Base-by-base conservation (phyloP, 495 filamentous ascomycete species). In the Penicillium paradoxum region DNA sequence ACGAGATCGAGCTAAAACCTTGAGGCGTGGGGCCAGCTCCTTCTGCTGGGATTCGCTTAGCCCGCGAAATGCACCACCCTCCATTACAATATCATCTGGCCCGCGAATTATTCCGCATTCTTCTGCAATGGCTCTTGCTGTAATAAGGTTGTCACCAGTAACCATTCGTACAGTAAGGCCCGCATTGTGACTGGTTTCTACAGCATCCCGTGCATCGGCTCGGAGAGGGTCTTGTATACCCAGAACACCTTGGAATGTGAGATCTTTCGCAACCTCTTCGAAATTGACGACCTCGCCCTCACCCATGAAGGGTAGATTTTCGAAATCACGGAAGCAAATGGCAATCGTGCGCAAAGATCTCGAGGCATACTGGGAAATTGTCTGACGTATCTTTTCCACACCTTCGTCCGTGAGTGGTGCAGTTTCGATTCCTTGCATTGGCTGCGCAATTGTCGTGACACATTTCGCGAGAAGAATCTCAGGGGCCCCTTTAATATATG, bases 151-250 rank as follows among this genome's bases (percentile, higher is more conserved):
- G 68, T 91, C 87, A 32, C 87, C 60, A 14, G 87, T 91, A 37
- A 91, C 87, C 86, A 91, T 90, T 50, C 86, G 82, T 33, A 89
- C 84, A 29, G 82, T 65, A 13, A 90, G 86, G 53, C 87, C 87
- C 10, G 87, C 87, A 27, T 75, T 76, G 56, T 88, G 81, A 59
- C 85, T 88, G 51, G 73, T 72, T 46, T 67, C 69, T 14, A 91
- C 86, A 36, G 87, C 87, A 42, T 85, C 79, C 24, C 74, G 70
- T 34, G 90, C 87, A 52, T 86, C 87, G 2, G 78, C 73, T 52
- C 79, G 68, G 3, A 83, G 65, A 33, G 79, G 79, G 59, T 83
- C 79, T 51, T 81, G 79, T 38, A 83, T 81, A 55, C 80, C 79
- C 34, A 81, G 68, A 38, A 83, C 54, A 7, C 70, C 67, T 14